Evolutionary conservation across 2,329 filamentous ascomycete species (phyloP).

Genomic region (Fusarium sp.): DNA sequence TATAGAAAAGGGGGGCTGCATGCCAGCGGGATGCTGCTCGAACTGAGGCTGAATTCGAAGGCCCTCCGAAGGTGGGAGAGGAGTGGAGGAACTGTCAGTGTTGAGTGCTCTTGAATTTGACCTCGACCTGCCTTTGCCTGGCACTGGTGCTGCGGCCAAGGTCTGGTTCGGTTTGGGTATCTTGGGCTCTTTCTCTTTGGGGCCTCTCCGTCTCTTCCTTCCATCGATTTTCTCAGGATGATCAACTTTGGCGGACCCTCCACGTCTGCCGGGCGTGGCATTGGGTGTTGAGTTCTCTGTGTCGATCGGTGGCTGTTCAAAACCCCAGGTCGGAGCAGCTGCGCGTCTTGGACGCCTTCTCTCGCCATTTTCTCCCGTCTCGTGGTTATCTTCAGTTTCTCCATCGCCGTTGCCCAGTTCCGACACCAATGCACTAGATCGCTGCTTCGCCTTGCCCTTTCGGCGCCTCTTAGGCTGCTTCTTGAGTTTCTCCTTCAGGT

Average conservation of each 20-base stretch:
- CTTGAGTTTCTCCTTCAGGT: constrained; percentile 82
- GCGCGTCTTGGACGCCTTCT: constrained; percentile 72
- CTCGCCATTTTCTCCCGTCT: constrained; percentile 71
- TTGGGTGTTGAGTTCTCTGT: constrained; percentile 70
- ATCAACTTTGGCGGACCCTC: constrained; percentile 59
- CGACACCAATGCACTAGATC: constrained; percentile 74
- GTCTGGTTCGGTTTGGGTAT: constrained; percentile 57
- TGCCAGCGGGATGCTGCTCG: constrained; percentile 58
- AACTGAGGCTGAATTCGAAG: constrained; percentile 59
- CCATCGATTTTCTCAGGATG: constrained; percentile 61
- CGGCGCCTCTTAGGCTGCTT: constrained; percentile 71
- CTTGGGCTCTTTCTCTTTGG: constrained; percentile 60
- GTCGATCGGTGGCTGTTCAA: constrained; percentile 70
- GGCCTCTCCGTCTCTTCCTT: constrained; percentile 55
- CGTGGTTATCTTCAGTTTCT: constrained; percentile 67
- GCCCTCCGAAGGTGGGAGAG: constrained; percentile 56
- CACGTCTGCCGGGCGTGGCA: constrained; percentile 69
- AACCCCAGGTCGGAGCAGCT: constrained; percentile 78
- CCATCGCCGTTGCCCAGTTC: constrained; percentile 73
- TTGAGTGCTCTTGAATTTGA: constrained; percentile 66
- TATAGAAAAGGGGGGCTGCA: constrained; percentile 59
- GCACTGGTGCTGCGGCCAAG: constrained; percentile 62
- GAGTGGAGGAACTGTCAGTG: constrained; percentile 58
- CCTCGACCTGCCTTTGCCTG: constrained; percentile 64
- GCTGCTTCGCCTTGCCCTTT: constrained; percentile 70